phyloP scores from a whole-genome alignment of 768 basidiomycete genomes.

The Coprinopsis strossmayeri region DNA sequence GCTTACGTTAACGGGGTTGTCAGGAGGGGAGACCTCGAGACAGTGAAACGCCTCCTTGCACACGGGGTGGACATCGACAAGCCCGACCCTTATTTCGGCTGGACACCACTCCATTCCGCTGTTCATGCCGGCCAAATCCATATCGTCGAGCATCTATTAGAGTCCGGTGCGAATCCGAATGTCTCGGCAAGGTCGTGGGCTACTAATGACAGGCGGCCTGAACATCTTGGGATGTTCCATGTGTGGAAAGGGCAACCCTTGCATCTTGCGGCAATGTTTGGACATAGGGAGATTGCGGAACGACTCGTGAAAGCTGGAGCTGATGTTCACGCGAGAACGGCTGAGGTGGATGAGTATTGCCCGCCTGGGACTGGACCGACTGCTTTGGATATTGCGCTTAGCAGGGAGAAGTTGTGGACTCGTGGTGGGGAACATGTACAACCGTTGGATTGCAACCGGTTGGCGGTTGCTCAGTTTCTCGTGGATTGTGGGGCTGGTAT shows the following conservation, averaged over 20 bases:
- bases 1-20: too few species aligned
- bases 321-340: neutral
- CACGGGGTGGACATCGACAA: neutral
- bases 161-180: too few species aligned
- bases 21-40: neutral
- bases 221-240: too few species aligned
- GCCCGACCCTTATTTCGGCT: neutral
- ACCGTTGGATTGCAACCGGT: neutral
- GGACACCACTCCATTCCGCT: neutral
- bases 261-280: neutral
- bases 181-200: too few species aligned
- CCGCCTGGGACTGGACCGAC: neutral
- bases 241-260: neutral
- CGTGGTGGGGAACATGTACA: neutral
- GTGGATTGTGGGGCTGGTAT: neutral
- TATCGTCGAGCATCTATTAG: neutral
- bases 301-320: neutral
- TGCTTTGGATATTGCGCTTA: neutral
- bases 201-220: too few species aligned
- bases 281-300: neutral
- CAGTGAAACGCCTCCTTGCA: neutral
- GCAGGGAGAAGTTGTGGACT: neutral
- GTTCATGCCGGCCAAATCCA: neutral
- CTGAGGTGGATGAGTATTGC: too few species aligned
- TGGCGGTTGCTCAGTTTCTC: neutral